A percentile compares a stretch with the other conserved stretches of the same genome.
These are phyloP conservation scores for Penicillium coprophilum DNA, from an alignment of 495 filamentous ascomycete species.

Conservation along the genomic window DNA sequence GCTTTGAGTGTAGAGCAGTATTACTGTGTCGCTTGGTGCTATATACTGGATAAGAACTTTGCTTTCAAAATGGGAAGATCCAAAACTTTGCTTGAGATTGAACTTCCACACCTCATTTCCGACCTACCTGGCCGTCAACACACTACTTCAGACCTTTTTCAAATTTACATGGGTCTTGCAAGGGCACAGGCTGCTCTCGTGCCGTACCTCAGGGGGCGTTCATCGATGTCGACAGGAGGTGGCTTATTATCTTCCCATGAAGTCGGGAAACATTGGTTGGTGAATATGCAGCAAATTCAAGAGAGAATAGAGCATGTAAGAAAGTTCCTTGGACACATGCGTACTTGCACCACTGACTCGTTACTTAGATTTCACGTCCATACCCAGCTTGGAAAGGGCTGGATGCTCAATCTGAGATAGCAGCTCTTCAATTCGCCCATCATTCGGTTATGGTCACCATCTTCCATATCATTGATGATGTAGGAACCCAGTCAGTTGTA, in stretches of 20 bases:
- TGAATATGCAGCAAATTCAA: conserved; percentile 9
- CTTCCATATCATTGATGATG: background rate
- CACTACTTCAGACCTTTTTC: background rate
- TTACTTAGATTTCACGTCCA: background rate
- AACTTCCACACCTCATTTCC: background rate
- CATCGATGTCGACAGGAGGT: background rate
- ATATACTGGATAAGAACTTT: background rate
- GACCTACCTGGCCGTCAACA: background rate
- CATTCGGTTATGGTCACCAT: background rate
- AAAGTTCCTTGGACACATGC: too few species aligned
- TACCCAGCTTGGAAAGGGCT: background rate
- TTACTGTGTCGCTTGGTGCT: background rate
- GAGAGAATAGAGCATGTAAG: background rate
- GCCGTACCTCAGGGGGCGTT: background rate
- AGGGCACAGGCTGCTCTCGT: background rate
- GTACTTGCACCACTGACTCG: background rate
- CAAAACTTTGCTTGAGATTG: background rate
- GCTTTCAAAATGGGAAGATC: background rate
- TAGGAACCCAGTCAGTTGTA: background rate
- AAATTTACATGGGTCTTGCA: background rate
- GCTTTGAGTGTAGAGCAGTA: background rate
- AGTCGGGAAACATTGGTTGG: background rate
- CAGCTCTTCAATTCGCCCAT: background rate
- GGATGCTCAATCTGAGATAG: background rate
- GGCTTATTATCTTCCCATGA: background rate